phyloP scores from a whole-genome alignment of 116 monocot species.

The Cymodocea nodosa region DNA sequence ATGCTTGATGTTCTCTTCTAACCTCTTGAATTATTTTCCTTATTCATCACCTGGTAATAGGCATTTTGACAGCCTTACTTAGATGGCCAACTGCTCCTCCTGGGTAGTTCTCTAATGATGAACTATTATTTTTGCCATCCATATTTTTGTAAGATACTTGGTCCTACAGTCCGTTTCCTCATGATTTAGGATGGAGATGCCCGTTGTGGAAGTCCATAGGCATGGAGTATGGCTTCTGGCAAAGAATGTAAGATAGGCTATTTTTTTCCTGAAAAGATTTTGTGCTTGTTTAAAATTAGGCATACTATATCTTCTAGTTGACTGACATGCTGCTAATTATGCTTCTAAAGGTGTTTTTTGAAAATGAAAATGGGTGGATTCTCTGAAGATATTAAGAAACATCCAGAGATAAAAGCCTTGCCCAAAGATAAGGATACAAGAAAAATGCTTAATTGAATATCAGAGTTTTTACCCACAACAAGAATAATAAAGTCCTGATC shows the following conservation, averaged over 20 bases:
- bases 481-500: no score
- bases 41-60: conserved; percentile 23
- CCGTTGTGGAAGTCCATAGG: conserved; percentile 83
- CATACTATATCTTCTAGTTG: no score
- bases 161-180: neutral
- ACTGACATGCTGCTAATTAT: no score
- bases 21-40: neutral
- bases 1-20: neutral
- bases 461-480: no score
- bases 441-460: no score
- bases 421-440: no score
- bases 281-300: no score
- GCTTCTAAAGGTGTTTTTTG: no score
- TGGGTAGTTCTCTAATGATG: conserved; percentile 30
- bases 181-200: conserved; percentile 84
- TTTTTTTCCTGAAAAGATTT: neutral
- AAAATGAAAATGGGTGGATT: no score
- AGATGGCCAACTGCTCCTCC: conserved; percentile 97
- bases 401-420: no score
- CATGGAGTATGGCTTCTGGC: conserved; percentile 91
- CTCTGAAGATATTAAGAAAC: no score
- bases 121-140: neutral
- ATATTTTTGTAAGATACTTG: neutral
- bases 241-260: conserved; percentile 63
- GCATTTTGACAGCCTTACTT: conserved; percentile 73